These are phyloP conservation scores for Pharnaceum exiguum DNA, from an alignment of 148 eudicot species.

Conservation along the genomic window DNA sequence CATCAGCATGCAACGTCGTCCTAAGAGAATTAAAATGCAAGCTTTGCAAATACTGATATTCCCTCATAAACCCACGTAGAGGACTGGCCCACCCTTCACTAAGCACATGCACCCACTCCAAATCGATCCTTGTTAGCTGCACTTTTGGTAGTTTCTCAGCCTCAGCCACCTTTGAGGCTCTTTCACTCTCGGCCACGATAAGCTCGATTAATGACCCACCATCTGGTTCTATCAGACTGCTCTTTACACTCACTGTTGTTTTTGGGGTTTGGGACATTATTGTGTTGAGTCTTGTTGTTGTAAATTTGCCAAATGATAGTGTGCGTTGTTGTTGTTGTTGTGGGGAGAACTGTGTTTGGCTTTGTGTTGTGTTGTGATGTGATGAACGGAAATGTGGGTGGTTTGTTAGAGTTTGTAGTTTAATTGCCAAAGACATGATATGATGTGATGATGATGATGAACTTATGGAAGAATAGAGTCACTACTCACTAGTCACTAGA, in stretches of 20 bases:
- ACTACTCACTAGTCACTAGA: too few relatives aligned
- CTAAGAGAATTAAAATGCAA: conserved; percentile 81
- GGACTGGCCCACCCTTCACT: conserved; percentile 98
- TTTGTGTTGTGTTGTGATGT: conserved; percentile 8
- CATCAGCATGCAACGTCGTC: conserved; percentile 67
- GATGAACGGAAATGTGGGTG: conserved; percentile 14
- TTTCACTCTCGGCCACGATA: conserved; percentile 41
- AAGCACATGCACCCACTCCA: conserved; percentile 88
- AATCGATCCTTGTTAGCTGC: conserved; percentile 52
- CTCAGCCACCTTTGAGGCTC: conserved; percentile 34
- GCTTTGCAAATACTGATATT: conserved; percentile 80
- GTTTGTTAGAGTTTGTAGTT: conserved; percentile 22
- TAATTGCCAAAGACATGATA: conserved; percentile 47
- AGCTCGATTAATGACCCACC: conserved; percentile 75
- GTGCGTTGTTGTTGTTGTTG: conserved; percentile 26
- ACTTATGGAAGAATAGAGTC: too few relatives aligned
- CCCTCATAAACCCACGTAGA: conserved; percentile 82
- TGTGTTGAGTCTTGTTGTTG: background rate
- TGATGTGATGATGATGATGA: too few relatives aligned
- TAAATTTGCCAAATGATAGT: conserved; percentile 8
- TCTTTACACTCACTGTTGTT: conserved; percentile 21
- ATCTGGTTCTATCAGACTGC: conserved; percentile 82
- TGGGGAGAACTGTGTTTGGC: conserved; percentile 22
- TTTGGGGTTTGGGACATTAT: conserved; percentile 2
- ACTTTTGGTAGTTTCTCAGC: conserved; percentile 60